A percentile compares a stretch with the other conserved stretches of the same genome.
These are phyloP conservation scores for Aschersonia sp. DNA, from an alignment of 2,329 filamentous ascomycete species.

Conservation along the genomic window DNA sequence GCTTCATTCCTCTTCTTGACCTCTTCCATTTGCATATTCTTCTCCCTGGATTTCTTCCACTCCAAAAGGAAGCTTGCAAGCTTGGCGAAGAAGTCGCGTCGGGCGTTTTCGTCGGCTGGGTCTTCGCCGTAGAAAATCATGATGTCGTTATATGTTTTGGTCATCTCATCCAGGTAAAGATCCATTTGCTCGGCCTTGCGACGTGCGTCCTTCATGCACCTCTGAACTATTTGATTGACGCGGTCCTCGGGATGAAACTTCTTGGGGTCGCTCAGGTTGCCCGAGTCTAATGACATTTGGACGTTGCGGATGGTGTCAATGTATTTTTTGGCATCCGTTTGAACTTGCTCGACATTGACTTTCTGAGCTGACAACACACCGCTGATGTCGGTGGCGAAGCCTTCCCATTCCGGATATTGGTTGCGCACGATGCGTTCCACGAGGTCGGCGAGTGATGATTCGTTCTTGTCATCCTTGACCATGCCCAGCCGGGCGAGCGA, in stretches of 20 bases:
- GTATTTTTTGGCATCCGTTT: slow-evolving; percentile 77
- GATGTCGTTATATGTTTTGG: slow-evolving; percentile 82
- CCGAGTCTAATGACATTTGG: slow-evolving; percentile 79
- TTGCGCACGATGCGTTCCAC: slow-evolving; percentile 93
- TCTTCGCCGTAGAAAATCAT: slow-evolving; percentile 97
- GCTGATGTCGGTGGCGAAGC: slow-evolving; percentile 70
- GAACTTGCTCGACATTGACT: slow-evolving; percentile 87
- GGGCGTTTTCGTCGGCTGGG: slow-evolving; percentile 76
- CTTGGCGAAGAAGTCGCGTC: slow-evolving; percentile 91
- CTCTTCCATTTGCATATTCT: slow-evolving; percentile 78
- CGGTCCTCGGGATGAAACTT: slow-evolving; percentile 97
- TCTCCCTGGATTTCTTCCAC: slow-evolving; percentile 92
- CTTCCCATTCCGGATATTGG: slow-evolving; percentile 93
- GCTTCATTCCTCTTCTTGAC: slow-evolving; percentile 73
- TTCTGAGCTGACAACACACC: slow-evolving; percentile 72
- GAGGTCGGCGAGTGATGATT: slow-evolving; percentile 87
- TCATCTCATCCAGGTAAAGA: slow-evolving; percentile 87
- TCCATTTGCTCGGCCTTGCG: slow-evolving; percentile 94
- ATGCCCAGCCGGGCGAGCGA: slow-evolving; percentile 85
- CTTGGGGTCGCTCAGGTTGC: slow-evolving; percentile 90
- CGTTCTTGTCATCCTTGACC: slow-evolving; percentile 99
- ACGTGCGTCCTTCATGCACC: slow-evolving; percentile 91
- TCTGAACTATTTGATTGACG: slow-evolving; percentile 79
- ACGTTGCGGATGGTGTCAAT: slow-evolving; percentile 92
- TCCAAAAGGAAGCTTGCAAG: slow-evolving; percentile 79